These are phyloP conservation scores for Pisolithus albus DNA, from an alignment of 768 basidiomycete species.

Conservation along the genomic window DNA sequence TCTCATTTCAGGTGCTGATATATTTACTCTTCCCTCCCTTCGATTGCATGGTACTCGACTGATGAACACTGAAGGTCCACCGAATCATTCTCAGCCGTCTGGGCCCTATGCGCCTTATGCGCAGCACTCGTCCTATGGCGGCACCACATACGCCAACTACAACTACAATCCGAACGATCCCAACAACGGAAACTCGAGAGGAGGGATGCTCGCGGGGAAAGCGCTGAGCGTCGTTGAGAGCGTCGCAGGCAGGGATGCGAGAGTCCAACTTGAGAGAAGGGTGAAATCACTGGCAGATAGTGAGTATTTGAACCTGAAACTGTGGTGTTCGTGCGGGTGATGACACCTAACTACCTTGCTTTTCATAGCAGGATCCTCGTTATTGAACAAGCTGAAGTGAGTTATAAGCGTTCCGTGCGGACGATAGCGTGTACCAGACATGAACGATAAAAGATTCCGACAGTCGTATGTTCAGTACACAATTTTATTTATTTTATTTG, in stretches of 20 bases:
- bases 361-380: slow-evolving; percentile 5
- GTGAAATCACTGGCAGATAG: slow-evolving; percentile 45
- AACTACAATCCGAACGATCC: background rate
- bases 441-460: too few relatives aligned
- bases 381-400: slow-evolving; percentile 12
- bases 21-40: background rate
- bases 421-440: too few relatives aligned
- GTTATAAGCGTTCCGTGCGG: too few relatives aligned
- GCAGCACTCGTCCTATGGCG: background rate
- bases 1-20: background rate
- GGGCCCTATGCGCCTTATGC: slow-evolving; percentile 9
- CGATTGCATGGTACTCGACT: too few relatives aligned
- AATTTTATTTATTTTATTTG: too few relatives aligned
- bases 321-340: background rate
- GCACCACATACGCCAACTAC: background rate
- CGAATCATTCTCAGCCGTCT: slow-evolving; percentile 5
- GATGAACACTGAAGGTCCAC: slow-evolving; percentile 2
- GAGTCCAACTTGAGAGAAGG: slow-evolving; percentile 42
- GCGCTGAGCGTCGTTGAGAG: slow-evolving; percentile 50
- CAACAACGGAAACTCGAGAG: background rate
- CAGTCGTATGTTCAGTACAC: too few relatives aligned
- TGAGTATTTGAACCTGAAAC: slow-evolving; percentile 29
- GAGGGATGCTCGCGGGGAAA: slow-evolving; percentile 17
- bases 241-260: slow-evolving; percentile 45
- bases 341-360: background rate